Percentiles rank a stretch among this genome's conserved stretches.
These are phyloP conservation scores for Calonectria hongkongensis DNA, from an alignment of 2,329 filamentous ascomycete species.

Conservation along the genomic window DNA sequence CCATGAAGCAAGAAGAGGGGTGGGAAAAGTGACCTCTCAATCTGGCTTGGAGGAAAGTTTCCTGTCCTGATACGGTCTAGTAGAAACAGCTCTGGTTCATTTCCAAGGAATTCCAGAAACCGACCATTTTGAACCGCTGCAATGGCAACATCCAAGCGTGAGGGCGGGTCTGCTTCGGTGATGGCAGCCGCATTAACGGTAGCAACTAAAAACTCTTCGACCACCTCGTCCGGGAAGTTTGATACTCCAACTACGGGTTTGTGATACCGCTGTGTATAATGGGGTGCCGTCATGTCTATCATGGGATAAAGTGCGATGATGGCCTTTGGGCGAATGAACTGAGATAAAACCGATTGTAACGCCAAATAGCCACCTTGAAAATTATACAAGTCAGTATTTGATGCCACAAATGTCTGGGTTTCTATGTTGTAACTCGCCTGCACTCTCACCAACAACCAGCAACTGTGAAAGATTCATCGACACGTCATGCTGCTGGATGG, in stretches of 20 bases:
- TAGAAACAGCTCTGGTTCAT: slow-evolving; percentile 12
- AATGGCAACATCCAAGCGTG: slow-evolving; percentile 3
- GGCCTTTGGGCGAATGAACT: slow-evolving; percentile 20
- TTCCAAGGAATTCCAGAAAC: slow-evolving; percentile 19
- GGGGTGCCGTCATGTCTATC: slow-evolving; percentile 12
- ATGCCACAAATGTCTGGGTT: not conserved
- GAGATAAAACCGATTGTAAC: not conserved
- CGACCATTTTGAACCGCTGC: slow-evolving; percentile 29
- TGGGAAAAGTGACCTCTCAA: not conserved
- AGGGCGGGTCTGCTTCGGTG: slow-evolving; percentile 23
- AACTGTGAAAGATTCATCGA: not conserved
- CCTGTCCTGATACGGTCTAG: slow-evolving; percentile 1
- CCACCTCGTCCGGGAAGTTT: slow-evolving; percentile 18
- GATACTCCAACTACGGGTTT: slow-evolving; percentile 29
- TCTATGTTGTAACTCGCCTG: not conserved
- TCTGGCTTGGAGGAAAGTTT: not conserved
- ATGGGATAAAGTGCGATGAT: slow-evolving; percentile 32
- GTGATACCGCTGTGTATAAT: slow-evolving; percentile 19
- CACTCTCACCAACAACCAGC: slow-evolving; percentile 30
- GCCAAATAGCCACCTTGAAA: slow-evolving; percentile 34
- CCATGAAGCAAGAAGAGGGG: slow-evolving; percentile 19
- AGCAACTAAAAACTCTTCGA: not conserved
- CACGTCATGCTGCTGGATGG: not conserved
- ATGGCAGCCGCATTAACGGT: not conserved
- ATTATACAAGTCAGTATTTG: not conserved